phyloP scores from a whole-genome alignment of 441 rosid genomes.

The Pelargonium fulgidum region DNA sequence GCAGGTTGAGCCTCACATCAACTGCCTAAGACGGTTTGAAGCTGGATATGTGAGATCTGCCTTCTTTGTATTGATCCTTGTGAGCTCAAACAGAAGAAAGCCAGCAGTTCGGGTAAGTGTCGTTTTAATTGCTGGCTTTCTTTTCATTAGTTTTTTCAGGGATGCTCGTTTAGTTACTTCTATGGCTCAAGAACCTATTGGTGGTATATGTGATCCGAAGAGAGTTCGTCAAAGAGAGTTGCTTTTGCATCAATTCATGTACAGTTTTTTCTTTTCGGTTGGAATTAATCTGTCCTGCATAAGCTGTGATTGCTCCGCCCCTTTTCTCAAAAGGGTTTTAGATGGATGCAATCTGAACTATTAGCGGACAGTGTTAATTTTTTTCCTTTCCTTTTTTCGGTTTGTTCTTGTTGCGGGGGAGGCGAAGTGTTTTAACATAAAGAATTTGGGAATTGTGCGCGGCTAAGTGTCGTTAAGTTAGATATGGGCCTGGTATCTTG shows the following conservation, averaged over 20 bases:
- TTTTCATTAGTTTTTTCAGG: conserved; percentile 36
- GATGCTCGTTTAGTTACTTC: conserved; percentile 14
- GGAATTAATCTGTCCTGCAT: neutral
- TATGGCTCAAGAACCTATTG: conserved; percentile 9
- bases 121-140: conserved; percentile 43
- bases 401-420: neutral
- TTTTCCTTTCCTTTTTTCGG: neutral
- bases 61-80: neutral
- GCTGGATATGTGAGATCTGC: neutral
- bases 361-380: neutral
- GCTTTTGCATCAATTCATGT: neutral
- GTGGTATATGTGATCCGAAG: no score
- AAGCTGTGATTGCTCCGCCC: neutral
- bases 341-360: neutral
- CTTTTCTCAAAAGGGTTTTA: neutral
- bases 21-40: conserved; percentile 24
- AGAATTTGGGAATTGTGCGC: no score
- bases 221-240: neutral
- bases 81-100: conserved; percentile 25
- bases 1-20: conserved; percentile 39
- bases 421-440: neutral
- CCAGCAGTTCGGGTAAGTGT: conserved; percentile 53
- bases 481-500: neutral
- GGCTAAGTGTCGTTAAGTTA: no score
- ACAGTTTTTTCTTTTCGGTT: neutral